A percentile compares a stretch with the other conserved stretches of the same genome.
Evolutionary conservation across 345 rosid species (phyloP).

Genomic region (Populus davidiana): DNA sequence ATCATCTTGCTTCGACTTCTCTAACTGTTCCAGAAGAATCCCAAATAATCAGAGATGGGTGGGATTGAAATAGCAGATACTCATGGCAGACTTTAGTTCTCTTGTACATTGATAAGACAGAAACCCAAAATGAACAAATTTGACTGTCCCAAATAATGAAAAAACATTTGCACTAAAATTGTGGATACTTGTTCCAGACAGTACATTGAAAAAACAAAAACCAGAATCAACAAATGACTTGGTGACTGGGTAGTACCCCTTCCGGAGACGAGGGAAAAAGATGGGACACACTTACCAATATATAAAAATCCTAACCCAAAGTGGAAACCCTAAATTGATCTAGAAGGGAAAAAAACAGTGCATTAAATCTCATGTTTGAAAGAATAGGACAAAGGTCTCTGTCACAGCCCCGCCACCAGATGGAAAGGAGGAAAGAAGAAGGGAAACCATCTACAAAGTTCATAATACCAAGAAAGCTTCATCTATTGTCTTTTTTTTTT

Average conservation of each 20-base stretch:
- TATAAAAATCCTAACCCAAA: background rate
- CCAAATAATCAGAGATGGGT: background rate
- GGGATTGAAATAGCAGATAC: background rate
- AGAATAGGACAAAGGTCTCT: background rate
- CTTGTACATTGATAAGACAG: background rate
- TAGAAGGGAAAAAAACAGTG: background rate
- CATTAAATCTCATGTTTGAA: background rate
- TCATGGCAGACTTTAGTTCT: background rate
- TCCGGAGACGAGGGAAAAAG: background rate
- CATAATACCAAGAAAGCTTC: background rate
- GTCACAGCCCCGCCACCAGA: background rate
- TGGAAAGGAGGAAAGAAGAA: background rate
- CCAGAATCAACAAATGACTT: background rate
- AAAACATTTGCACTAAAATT: background rate
- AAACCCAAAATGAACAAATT: background rate
- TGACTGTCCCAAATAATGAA: background rate
- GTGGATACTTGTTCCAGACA: too few species aligned
- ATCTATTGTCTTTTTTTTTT: background rate
- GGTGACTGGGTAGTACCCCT: background rate
- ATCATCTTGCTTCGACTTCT: constrained; percentile 80
- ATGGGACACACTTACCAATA: background rate
- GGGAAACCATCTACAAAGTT: background rate
- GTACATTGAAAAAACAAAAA: background rate
- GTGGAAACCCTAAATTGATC: background rate
- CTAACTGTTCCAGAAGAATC: constrained; percentile 44